Conservation (phyloP, 2,329 filamentous ascomycete species). For the Kalmusia sp. region DNA sequence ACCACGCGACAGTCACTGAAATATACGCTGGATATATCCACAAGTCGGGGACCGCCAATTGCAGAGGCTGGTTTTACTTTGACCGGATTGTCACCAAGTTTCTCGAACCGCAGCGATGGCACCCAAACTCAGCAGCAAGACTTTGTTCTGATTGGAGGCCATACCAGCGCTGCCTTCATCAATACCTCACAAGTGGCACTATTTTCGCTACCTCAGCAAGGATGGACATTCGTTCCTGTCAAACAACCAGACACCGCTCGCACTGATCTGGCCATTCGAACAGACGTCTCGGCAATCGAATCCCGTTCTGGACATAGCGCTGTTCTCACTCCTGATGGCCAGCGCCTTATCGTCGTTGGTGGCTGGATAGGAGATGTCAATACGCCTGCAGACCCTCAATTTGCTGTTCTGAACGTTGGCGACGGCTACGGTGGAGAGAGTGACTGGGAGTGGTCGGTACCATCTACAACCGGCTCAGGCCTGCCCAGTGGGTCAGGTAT, state of each 20-base stretch:
- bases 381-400: constrained; percentile 79
- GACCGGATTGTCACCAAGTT: constrained; percentile 74
- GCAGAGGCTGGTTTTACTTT: constrained; percentile 88
- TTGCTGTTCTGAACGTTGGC: constrained; percentile 78
- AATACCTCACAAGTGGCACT: constrained; percentile 93
- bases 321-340: constrained; percentile 79
- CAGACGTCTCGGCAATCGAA: constrained; percentile 64
- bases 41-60: constrained; percentile 69
- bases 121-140: constrained; percentile 74
- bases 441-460: constrained; percentile 75
- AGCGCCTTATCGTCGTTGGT: constrained; percentile 78
- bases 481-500: constrained; percentile 56
- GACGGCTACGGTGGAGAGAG: constrained; percentile 69
- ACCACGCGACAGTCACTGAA: constrained; percentile 46
- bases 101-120: constrained; percentile 69
- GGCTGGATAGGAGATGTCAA: constrained; percentile 89
- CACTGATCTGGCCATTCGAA: constrained; percentile 64
- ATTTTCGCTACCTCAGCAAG: constrained; percentile 84
- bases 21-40: constrained; percentile 57
- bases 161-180: constrained; percentile 83
- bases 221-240: constrained; percentile 83
- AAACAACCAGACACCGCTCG: constrained; percentile 54
- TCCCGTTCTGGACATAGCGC: constrained; percentile 90
- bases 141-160: constrained; percentile 84
- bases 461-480: constrained; percentile 55